Conservation (phyloP, 768 basidiomycete genomes). For the Hygrocybe punicea region DNA sequence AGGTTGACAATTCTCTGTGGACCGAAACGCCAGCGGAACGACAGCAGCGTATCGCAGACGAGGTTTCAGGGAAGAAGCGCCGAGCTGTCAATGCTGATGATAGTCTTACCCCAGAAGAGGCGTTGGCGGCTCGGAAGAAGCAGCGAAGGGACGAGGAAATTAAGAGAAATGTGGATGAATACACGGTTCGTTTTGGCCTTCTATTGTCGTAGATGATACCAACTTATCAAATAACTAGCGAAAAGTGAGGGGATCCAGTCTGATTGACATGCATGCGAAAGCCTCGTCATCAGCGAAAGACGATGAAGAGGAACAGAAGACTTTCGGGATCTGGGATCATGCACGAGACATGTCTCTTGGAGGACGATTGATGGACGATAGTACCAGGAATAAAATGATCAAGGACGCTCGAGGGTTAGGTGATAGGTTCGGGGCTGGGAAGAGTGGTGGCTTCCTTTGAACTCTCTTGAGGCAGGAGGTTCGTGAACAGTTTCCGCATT, state of each 20-base stretch:
- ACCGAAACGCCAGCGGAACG: constrained; percentile 95
- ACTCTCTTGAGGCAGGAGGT: no score
- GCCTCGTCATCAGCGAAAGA: constrained; percentile 33
- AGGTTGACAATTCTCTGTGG: constrained; percentile 74
- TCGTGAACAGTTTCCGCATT: no score
- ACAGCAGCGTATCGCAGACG: constrained; percentile 88
- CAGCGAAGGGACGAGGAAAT: constrained; percentile 67
- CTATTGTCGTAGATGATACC: not conserved
- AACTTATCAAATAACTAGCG: constrained; percentile 27
- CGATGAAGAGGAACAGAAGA: constrained; percentile 48
- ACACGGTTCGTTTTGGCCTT: constrained; percentile 53
- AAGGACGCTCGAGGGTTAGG: constrained; percentile 77
- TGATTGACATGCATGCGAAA: constrained; percentile 52
- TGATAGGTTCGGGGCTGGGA: constrained; percentile 77
- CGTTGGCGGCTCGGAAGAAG: constrained; percentile 49
- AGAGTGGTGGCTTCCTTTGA: constrained; percentile 63
- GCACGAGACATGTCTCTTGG: constrained; percentile 83
- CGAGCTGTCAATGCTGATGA: constrained; percentile 56
- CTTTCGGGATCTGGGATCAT: constrained; percentile 85
- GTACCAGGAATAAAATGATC: constrained; percentile 70
- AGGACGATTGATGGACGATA: constrained; percentile 88
- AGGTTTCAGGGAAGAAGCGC: constrained; percentile 87
- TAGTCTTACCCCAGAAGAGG: constrained; percentile 41
- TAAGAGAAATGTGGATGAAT: constrained; percentile 68
- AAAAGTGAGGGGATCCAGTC: constrained; percentile 49